phyloP scores from a whole-genome alignment of 805 yeast species.

The Metschnikowia noctiluminum region DNA sequence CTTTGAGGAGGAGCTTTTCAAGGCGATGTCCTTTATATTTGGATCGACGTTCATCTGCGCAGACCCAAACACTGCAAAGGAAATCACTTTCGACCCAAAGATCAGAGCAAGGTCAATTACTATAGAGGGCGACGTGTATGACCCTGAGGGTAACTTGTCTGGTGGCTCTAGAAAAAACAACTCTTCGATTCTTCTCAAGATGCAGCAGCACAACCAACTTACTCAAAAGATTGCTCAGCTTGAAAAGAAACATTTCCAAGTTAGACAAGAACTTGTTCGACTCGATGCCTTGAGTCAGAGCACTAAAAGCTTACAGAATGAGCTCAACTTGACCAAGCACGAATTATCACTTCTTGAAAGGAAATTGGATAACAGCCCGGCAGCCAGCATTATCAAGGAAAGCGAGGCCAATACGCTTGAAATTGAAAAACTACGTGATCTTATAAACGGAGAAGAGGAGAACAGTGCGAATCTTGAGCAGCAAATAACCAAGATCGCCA shows the following conservation, averaged over 20 bases:
- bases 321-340: slow-evolving; percentile 54
- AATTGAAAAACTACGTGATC: slow-evolving; percentile 38
- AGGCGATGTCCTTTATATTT: slow-evolving; percentile 89
- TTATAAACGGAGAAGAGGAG: slow-evolving; percentile 34
- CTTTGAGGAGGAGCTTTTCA: slow-evolving; percentile 63
- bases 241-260: slow-evolving; percentile 39
- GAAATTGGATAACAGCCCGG: slow-evolving; percentile 53
- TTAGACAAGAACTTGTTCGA: slow-evolving; percentile 39
- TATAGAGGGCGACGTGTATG: slow-evolving; percentile 88
- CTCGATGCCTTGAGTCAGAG: slow-evolving; percentile 44
- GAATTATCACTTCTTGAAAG: slow-evolving; percentile 54
- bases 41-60: slow-evolving; percentile 86
- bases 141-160: slow-evolving; percentile 91
- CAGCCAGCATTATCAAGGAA: slow-evolving; percentile 52
- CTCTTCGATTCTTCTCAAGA: slow-evolving; percentile 55
- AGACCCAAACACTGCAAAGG: slow-evolving; percentile 84
- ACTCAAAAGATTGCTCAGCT: slow-evolving; percentile 37
- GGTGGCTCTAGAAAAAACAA: slow-evolving; percentile 82
- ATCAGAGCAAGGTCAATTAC: slow-evolving; percentile 83
- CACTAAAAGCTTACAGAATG: slow-evolving; percentile 57
- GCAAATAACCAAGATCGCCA: slow-evolving; percentile 56
- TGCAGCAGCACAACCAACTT: slow-evolving; percentile 60
- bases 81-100: slow-evolving; percentile 81
- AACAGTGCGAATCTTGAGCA: slow-evolving; percentile 28
- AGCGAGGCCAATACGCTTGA: slow-evolving; percentile 45